Evolutionary conservation across 371 early-diverging fungal species (phyloP).

Genomic region (Smittium mucronatum): DNA sequence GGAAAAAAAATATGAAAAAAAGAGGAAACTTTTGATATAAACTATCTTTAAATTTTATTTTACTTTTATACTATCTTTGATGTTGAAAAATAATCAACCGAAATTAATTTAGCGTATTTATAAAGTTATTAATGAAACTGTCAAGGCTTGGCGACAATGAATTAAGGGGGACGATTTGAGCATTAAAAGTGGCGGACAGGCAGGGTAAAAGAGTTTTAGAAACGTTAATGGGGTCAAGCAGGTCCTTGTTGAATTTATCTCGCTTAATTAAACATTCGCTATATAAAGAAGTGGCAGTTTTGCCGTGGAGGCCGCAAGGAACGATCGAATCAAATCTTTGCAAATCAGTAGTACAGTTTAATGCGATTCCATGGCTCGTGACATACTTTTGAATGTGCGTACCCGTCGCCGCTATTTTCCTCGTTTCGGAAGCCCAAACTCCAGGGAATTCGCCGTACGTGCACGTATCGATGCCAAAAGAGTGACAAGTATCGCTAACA

Average conservation of each 20-base stretch:
- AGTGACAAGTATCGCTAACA: constrained; percentile 54
- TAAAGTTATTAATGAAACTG: no score
- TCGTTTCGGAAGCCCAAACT: constrained; percentile 25
- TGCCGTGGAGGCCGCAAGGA: constrained; percentile 77
- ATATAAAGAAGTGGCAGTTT: constrained; percentile 59
- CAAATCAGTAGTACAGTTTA: constrained; percentile 82
- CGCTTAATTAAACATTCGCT: constrained; percentile 28
- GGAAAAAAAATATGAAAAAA: no score
- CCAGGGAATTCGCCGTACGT: constrained; percentile 24
- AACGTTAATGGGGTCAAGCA: not conserved
- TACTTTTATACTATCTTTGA: no score
- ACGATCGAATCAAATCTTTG: constrained; percentile 76
- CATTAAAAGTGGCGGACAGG: not conserved
- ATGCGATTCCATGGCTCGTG: constrained; percentile 86
- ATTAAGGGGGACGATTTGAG: not conserved
- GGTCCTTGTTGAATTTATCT: no score
- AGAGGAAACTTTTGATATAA: no score
- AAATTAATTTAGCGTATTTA: no score
- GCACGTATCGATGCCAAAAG: constrained; percentile 40
- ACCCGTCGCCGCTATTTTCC: constrained; percentile 69
- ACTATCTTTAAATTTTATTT: no score
- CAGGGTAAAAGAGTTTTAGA: not conserved
- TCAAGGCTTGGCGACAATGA: not conserved
- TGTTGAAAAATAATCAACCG: no score
- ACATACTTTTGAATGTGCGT: constrained; percentile 80